These are phyloP conservation scores for Neoscytalidium dimidiatum DNA, from an alignment of 2,329 filamentous ascomycete genomes.

Conservation along the genomic window DNA sequence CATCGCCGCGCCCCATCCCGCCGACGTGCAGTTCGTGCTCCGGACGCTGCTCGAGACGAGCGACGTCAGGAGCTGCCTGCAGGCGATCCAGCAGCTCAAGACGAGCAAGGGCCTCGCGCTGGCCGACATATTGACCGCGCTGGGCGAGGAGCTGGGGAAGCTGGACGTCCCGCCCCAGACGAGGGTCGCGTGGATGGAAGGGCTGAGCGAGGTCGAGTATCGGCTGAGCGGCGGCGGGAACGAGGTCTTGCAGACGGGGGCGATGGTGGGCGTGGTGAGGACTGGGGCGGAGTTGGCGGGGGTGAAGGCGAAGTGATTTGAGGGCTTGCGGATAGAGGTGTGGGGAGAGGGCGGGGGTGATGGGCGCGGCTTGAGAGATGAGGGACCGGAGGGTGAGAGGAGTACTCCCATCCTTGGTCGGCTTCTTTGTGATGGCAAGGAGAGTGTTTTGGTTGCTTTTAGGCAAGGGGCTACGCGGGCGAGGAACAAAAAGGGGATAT, in stretches of 20 bases:
- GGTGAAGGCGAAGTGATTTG: constrained; percentile 3
- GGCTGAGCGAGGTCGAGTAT: constrained; percentile 90
- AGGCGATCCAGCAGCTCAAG: constrained; percentile 87
- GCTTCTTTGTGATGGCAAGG: too few relatives aligned
- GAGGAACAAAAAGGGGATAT: too few relatives aligned
- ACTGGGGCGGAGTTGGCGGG: constrained; percentile 74
- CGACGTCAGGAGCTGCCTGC: constrained; percentile 87
- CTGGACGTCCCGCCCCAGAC: constrained; percentile 84
- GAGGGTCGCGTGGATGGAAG: constrained; percentile 88
- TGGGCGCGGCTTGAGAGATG: too few relatives aligned
- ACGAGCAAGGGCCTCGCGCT: constrained; percentile 81
- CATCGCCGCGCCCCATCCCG: constrained; percentile 90
- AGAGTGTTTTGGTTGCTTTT: too few relatives aligned
- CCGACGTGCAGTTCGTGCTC: constrained; percentile 82
- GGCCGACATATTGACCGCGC: constrained; percentile 86
- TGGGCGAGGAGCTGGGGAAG: constrained; percentile 79
- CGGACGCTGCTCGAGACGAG: constrained; percentile 79
- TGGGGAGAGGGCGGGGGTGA: background rate
- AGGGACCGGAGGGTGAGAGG: too few relatives aligned
- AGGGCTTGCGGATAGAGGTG: background rate
- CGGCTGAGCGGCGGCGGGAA: constrained; percentile 83
- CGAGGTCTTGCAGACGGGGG: constrained; percentile 88
- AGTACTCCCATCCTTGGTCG: too few relatives aligned
- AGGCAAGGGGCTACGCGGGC: too few relatives aligned
- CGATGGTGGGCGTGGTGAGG: constrained; percentile 84